Conservation (phyloP, 768 basidiomycete species). For the Kwoniella heveanensis region DNA sequence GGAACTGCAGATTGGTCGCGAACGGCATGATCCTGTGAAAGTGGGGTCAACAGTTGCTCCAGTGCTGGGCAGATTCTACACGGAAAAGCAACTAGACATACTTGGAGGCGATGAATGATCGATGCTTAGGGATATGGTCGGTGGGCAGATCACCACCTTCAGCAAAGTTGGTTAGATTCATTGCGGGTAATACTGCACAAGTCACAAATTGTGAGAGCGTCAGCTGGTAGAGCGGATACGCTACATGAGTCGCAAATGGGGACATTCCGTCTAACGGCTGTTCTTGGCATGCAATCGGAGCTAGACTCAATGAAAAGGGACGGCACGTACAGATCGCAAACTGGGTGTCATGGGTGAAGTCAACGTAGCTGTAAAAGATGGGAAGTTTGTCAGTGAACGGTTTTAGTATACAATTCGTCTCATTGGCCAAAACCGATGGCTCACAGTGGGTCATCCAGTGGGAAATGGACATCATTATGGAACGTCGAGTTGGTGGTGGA, state of each 20-base stretch:
- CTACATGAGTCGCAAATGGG: no score
- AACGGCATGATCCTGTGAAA: constrained; percentile 69
- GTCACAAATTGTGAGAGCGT: background rate
- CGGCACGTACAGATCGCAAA: constrained; percentile 35
- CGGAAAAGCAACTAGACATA: constrained; percentile 15
- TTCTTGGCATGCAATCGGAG: no score
- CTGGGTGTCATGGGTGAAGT: constrained; percentile 57
- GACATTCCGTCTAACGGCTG: no score
- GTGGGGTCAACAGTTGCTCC: background rate
- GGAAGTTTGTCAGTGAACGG: no score
- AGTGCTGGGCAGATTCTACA: background rate
- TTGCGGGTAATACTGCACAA: constrained; percentile 49
- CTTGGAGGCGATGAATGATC: constrained; percentile 71
- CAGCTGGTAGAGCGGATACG: background rate
- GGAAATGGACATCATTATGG: constrained; percentile 61
- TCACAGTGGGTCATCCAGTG: constrained; percentile 48
- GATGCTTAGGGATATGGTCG: constrained; percentile 54
- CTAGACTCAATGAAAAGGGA: background rate
- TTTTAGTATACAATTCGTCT: no score
- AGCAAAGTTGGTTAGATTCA: constrained; percentile 56
- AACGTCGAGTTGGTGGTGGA: constrained; percentile 83
- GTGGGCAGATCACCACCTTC: constrained; percentile 49
- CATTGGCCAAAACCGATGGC: constrained; percentile 8
- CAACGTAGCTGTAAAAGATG: constrained; percentile 54
- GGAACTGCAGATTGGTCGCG: constrained; percentile 69